Evolutionary conservation across 306 rosid genomes (phyloP).

Genomic region (Leucaena leucocephala): DNA sequence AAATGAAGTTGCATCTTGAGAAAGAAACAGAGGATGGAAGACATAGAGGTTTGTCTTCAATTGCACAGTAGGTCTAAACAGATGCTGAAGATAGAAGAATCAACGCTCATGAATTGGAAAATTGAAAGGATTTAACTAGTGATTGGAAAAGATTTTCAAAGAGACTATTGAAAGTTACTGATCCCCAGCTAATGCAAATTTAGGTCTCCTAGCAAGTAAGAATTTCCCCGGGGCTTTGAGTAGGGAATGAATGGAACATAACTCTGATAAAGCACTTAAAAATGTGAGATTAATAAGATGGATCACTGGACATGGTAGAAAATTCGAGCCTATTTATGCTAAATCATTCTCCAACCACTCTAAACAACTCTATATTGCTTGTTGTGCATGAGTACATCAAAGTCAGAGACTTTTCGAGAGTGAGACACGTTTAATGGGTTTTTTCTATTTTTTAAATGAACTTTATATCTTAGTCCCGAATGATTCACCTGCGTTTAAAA

Average conservation of each 20-base stretch:
- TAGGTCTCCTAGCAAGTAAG: constrained; percentile 27
- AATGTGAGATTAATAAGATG: background rate
- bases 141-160: constrained; percentile 19
- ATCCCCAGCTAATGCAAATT: constrained; percentile 12
- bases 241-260: constrained; percentile 22
- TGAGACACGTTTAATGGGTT: constrained; percentile 23
- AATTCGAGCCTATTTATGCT: background rate
- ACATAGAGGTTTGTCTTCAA: background rate
- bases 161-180: constrained; percentile 10
- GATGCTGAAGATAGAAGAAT: background rate
- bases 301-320: constrained; percentile 27
- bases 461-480: background rate
- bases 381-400: constrained; percentile 9
- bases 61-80: background rate
- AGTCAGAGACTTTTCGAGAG: constrained; percentile 16
- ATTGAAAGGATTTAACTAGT: background rate
- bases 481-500: background rate
- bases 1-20: constrained; percentile 40
- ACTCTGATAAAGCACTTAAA: constrained; percentile 1
- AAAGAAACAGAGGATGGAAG: constrained; percentile 6
- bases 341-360: constrained; percentile 32
- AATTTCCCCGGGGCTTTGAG: background rate
- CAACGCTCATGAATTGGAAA: background rate
- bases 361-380: background rate
- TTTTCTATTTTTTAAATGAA: background rate